A percentile compares a stretch with the other conserved stretches of the same genome.
Evolutionary conservation across 139 green algal species (phyloP).

Genomic region (Chlorella sorokiniana): DNA sequence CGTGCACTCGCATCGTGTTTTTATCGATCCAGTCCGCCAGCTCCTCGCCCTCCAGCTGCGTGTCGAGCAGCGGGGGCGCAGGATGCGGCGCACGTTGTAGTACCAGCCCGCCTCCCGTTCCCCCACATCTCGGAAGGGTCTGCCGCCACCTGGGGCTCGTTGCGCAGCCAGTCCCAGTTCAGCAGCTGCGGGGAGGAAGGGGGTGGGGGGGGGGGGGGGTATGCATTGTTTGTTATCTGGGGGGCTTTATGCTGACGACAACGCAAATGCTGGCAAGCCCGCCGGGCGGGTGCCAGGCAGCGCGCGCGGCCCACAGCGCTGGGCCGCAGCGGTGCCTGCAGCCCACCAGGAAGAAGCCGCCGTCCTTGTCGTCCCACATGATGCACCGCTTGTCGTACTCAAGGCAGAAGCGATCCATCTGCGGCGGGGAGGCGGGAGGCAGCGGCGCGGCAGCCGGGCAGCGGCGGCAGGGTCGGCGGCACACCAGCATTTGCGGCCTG

Average conservation of each 20-base stretch:
- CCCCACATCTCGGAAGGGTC: background rate
- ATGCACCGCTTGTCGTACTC: slow-evolving; percentile 36
- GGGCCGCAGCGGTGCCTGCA: too few relatives aligned
- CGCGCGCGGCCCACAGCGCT: too few relatives aligned
- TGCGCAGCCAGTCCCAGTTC: slow-evolving; percentile 48
- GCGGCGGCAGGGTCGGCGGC: background rate
- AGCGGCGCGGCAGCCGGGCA: too few relatives aligned
- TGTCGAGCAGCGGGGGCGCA: slow-evolving; percentile 40
- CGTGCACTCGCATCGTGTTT: slow-evolving; percentile 43
- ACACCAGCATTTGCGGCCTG: background rate
- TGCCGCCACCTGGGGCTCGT: slow-evolving; percentile 15
- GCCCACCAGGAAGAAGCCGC: slow-evolving; percentile 43
- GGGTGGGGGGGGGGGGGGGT: background rate
- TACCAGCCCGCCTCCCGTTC: slow-evolving; percentile 36
- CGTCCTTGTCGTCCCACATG: slow-evolving; percentile 46
- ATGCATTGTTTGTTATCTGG: background rate
- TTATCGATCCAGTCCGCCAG: slow-evolving; percentile 40
- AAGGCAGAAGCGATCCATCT: slow-evolving; percentile 34
- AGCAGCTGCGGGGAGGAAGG: slow-evolving; percentile 28
- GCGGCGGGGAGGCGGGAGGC: background rate
- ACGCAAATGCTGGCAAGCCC: too few relatives aligned
- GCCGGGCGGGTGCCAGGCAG: too few relatives aligned
- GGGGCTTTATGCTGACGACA: too few relatives aligned
- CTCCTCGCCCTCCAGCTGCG: background rate
- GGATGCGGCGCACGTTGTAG: slow-evolving; percentile 16